These are phyloP conservation scores for Retiboletus flavoniger DNA, from an alignment of 1,284 basidiomycete genomes.

Conservation along the genomic window DNA sequence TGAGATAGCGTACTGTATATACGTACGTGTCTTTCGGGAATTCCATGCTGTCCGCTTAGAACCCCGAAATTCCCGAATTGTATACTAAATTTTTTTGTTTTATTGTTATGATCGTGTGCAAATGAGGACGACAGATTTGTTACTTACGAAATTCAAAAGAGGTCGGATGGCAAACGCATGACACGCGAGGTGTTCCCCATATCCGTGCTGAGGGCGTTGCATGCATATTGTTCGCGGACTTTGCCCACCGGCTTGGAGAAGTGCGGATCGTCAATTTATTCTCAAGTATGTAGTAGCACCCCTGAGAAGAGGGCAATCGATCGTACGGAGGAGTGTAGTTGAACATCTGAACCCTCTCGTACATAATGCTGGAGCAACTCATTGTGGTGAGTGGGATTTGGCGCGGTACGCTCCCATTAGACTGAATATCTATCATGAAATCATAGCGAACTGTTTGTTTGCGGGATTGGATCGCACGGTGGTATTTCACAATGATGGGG, in stretches of 20 bases:
- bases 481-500: background rate
- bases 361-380: background rate
- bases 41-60: background rate
- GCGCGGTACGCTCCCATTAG: background rate
- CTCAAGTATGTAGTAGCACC: background rate
- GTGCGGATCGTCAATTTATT: conserved; percentile 22
- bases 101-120: background rate
- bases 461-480: conserved; percentile 20
- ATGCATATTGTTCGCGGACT: conserved; percentile 14
- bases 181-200: background rate
- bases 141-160: background rate
- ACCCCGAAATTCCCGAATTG: background rate
- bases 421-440: conserved; percentile 2
- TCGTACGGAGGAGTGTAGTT: conserved; percentile 3
- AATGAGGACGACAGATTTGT: background rate
- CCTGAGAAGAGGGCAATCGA: conserved; percentile 1
- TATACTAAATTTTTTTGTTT: background rate
- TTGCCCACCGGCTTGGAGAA: background rate
- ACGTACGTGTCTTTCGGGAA: background rate
- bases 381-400: background rate
- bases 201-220: background rate
- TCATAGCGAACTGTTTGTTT: background rate
- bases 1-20: no score
- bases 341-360: background rate
- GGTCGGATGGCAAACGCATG: background rate